These are phyloP conservation scores for Plantago elongata DNA, from an alignment of 257 asterid species.

Conservation along the genomic window DNA sequence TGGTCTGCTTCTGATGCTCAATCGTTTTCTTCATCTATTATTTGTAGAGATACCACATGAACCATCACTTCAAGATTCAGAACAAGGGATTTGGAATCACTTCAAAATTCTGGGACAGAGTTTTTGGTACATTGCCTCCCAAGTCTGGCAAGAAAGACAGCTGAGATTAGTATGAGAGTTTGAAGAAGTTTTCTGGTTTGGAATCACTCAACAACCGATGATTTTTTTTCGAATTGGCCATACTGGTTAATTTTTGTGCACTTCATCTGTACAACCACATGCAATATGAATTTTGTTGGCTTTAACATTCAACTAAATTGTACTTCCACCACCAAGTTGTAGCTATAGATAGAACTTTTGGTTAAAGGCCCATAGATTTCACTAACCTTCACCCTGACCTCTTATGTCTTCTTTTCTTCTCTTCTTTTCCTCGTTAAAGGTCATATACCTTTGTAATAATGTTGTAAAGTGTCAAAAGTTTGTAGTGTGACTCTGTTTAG, in stretches of 20 bases:
- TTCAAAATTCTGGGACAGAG: conserved; percentile 67
- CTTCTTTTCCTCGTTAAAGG: neutral
- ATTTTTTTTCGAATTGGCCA: conserved; percentile 4
- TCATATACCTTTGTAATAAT: neutral
- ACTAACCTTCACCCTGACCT: too few species aligned
- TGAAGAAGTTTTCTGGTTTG: neutral
- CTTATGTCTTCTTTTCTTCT: neutral
- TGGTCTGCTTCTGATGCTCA: neutral
- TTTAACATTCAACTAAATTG: neutral
- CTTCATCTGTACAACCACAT: too few species aligned
- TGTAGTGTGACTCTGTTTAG: conserved; percentile 7
- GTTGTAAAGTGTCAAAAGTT: neutral
- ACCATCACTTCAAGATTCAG: conserved; percentile 69
- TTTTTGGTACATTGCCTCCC: conserved; percentile 71
- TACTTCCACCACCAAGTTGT: too few species aligned
- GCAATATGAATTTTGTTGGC: conserved; percentile 9
- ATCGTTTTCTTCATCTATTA: neutral
- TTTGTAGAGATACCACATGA: conserved; percentile 67
- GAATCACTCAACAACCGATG: conserved; percentile 13
- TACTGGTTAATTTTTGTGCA: neutral
- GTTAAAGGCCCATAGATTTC: too few species aligned
- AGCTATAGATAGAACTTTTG: too few species aligned
- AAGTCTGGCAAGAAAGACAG: conserved; percentile 35
- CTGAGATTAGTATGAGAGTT: conserved; percentile 21
- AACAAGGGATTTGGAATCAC: conserved; percentile 82